Percentiles rank a stretch among this genome's conserved stretches.
These are phyloP conservation scores for Berberis thunbergii DNA, from an alignment of 164 flowering plant species.

Conservation along the genomic window DNA sequence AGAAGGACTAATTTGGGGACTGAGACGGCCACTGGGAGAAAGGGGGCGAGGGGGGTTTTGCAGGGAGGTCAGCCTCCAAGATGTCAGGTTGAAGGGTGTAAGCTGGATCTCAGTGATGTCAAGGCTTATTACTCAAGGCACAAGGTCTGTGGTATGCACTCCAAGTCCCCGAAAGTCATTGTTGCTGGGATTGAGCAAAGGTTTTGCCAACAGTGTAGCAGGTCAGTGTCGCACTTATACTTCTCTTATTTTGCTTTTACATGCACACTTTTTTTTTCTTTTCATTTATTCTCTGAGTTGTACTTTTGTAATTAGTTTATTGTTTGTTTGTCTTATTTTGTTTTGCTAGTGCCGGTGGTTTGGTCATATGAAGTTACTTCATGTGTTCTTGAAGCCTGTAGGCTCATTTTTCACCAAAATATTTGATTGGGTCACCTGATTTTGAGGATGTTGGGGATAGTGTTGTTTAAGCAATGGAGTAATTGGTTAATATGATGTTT, in stretches of 20 bases:
- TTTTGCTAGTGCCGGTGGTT: background rate
- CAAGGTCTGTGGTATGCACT: conserved; percentile 80
- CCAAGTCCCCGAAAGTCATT: conserved; percentile 62
- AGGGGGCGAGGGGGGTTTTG: conserved; percentile 35
- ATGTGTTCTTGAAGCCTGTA: too few species aligned
- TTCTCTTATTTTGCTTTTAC: background rate
- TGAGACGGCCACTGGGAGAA: conserved; percentile 18
- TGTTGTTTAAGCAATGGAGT: too few species aligned
- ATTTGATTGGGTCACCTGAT: too few species aligned
- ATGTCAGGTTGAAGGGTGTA: conserved; percentile 86
- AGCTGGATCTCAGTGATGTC: conserved; percentile 69
- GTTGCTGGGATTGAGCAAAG: conserved; percentile 70
- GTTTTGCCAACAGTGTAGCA: conserved; percentile 91
- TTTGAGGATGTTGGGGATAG: too few species aligned
- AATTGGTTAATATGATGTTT: too few species aligned
- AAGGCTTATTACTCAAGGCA: conserved; percentile 93
- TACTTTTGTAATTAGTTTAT: background rate
- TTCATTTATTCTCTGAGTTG: background rate
- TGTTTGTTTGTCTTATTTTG: background rate
- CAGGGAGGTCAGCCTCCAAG: conserved; percentile 58
- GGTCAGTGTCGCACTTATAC: conserved; percentile 25
- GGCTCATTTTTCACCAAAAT: too few species aligned
- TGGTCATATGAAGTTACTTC: too few species aligned
- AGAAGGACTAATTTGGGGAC: conserved; percentile 3
- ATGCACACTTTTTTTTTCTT: background rate